Evolutionary conservation across 1,139 yeast genomes (phyloP).

Genomic region (Hanseniaspora gamundiae): DNA sequence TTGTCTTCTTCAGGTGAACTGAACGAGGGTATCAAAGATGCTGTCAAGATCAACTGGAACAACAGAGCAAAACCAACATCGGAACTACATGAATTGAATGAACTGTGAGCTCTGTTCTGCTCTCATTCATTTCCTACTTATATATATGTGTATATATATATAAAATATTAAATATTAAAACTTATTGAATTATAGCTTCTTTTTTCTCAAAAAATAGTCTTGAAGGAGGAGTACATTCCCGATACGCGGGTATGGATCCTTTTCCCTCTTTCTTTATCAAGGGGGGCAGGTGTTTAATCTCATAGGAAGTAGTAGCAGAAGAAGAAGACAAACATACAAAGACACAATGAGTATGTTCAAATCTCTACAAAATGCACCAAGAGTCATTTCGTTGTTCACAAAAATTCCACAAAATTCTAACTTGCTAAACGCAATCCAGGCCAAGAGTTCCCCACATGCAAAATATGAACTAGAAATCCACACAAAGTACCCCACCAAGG

Average conservation of each 20-base stretch:
- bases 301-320: background rate
- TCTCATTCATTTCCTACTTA: no score
- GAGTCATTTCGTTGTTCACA: background rate
- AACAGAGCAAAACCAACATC: background rate
- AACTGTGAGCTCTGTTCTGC: background rate
- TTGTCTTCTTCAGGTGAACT: no score
- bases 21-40: no score
- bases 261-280: no score
- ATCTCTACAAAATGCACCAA: slow-evolving; percentile 2
- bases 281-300: no score
- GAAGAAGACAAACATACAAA: background rate
- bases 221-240: no score
- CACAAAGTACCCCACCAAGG: background rate
- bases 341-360: slow-evolving; percentile 1
- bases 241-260: no score
- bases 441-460: background rate
- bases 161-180: no score
- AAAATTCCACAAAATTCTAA: background rate
- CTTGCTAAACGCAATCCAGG: background rate
- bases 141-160: no score
- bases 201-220: no score
- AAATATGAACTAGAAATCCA: background rate
- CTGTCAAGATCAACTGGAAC: no score
- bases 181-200: no score
- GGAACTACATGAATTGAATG: background rate